Percentiles rank a stretch among this genome's conserved stretches.
These are phyloP conservation scores for Cicer judaicum DNA, from an alignment of 306 rosid genomes.

Conservation along the genomic window DNA sequence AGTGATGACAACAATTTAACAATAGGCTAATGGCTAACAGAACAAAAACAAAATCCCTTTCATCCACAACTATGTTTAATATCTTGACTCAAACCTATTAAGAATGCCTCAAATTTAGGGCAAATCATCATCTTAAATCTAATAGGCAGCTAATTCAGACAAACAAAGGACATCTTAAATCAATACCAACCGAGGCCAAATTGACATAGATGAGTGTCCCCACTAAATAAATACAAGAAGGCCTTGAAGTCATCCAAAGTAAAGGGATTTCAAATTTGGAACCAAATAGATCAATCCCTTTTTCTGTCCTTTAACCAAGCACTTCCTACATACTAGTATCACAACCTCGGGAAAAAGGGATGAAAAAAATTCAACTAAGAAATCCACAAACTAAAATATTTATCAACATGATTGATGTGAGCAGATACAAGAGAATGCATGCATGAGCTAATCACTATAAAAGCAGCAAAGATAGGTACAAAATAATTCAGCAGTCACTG, in stretches of 20 bases:
- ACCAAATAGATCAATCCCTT: neutral
- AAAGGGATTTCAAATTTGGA: neutral
- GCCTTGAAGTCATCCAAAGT: neutral
- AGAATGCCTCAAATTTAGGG: conserved; percentile 12
- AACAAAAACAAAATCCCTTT: conserved; percentile 28
- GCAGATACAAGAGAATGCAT: neutral
- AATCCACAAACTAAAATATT: neutral
- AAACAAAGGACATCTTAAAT: conserved; percentile 32
- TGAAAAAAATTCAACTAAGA: neutral
- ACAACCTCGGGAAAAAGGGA: neutral
- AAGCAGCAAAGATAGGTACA: neutral
- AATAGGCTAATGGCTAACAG: neutral
- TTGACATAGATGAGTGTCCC: neutral
- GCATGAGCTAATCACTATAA: neutral
- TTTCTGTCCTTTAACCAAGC: neutral
- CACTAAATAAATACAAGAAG: neutral
- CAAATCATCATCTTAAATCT: conserved; percentile 25
- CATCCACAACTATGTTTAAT: conserved; percentile 1
- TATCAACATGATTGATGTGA: neutral
- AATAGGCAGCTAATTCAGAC: neutral
- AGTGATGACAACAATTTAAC: conserved; percentile 22
- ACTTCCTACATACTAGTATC: neutral
- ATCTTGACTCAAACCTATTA: conserved; percentile 20
- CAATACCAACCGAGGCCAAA: conserved; percentile 14
- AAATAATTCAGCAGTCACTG: too few relatives aligned